These are phyloP conservation scores for Platanus orientalis DNA, from an alignment of 164 flowering plant genomes.

Conservation along the genomic window DNA sequence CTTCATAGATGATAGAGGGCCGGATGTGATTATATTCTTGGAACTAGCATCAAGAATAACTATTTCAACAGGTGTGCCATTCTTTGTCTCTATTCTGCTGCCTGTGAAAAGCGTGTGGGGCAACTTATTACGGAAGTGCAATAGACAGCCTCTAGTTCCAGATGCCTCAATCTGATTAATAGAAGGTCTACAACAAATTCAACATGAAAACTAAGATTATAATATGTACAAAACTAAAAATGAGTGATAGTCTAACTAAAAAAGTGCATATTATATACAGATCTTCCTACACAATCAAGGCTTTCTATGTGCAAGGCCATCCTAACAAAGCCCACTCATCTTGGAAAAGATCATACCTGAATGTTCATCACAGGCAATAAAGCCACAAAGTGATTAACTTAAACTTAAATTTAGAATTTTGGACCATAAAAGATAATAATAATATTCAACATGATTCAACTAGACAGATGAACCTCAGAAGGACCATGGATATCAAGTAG, in stretches of 20 bases:
- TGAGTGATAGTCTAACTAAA: background rate
- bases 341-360: background rate
- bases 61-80: conserved; percentile 28
- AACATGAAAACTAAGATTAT: conserved; percentile 3
- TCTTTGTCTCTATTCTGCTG: conserved; percentile 32
- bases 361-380: background rate
- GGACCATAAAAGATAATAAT: background rate
- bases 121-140: conserved; percentile 38
- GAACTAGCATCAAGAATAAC: conserved; percentile 31
- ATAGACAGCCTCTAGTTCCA: conserved; percentile 27
- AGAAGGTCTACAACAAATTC: conserved; percentile 26
- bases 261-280: background rate
- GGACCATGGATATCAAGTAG: background rate
- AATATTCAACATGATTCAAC: background rate
- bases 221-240: background rate
- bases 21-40: conserved; percentile 19
- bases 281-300: background rate
- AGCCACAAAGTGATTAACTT: background rate
- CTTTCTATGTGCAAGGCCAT: background rate
- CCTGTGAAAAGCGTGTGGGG: conserved; percentile 39
- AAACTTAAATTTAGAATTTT: background rate
- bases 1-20: conserved; percentile 42
- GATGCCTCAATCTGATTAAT: conserved; percentile 23
- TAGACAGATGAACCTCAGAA: background rate
- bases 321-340: background rate